Percentiles rank a stretch among this genome's conserved stretches.
Conservation (phyloP, 176 grass and related monocot species). For the Eremochloa ophiuroides region DNA sequence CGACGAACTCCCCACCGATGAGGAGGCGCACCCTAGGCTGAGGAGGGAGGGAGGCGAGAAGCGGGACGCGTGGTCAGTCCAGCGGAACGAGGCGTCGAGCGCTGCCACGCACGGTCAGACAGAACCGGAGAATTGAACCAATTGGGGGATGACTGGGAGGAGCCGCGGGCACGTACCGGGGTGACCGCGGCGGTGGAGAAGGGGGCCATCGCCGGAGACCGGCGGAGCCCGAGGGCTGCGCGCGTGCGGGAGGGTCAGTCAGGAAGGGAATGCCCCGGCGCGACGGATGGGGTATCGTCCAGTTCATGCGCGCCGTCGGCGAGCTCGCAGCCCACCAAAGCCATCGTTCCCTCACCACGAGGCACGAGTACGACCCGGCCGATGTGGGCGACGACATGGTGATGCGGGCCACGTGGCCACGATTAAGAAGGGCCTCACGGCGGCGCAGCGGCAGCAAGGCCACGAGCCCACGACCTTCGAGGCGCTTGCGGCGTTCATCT, state of each 20-base stretch:
- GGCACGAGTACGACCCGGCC: too few species aligned
- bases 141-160: not conserved
- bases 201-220: conserved; percentile 40
- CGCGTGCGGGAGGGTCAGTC: not conserved
- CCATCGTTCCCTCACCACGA: too few species aligned
- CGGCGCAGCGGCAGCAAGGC: too few species aligned
- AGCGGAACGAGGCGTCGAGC: not conserved
- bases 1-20: conserved; percentile 84
- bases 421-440: too few species aligned
- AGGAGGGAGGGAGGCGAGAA: not conserved
- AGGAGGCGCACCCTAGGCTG: conserved; percentile 76
- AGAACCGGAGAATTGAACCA: not conserved
- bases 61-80: not conserved
- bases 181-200: conserved; percentile 54
- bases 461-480: too few species aligned
- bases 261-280: not conserved
- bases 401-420: too few species aligned
- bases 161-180: conserved; percentile 14
- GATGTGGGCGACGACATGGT: conserved; percentile 24
- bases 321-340: too few species aligned
- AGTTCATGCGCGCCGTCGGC: conserved; percentile 26
- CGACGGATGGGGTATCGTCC: not conserved
- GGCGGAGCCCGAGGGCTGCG: conserved; percentile 63
- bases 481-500: too few species aligned
- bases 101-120: not conserved